Evolutionary conservation across 495 filamentous ascomycete species (phyloP).

Genomic region (Xylaria intraflava): DNA sequence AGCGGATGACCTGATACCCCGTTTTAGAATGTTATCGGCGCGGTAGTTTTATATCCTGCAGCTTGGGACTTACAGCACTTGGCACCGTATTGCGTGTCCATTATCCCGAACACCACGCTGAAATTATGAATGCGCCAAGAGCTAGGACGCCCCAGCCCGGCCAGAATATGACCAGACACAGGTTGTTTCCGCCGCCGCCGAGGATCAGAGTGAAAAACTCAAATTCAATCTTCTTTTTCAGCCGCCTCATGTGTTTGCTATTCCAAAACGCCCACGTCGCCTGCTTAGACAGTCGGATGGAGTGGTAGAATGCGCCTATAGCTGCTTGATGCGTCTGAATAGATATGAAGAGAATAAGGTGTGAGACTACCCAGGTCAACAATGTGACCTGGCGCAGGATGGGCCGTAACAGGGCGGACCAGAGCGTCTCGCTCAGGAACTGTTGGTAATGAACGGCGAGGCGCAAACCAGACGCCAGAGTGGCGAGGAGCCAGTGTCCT

Average conservation of each 20-base stretch:
- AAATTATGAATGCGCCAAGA: conserved; percentile 11
- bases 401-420: conserved; percentile 23
- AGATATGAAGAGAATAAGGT: conserved; percentile 15
- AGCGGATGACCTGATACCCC: neutral
- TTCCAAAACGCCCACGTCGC: conserved; percentile 24
- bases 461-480: neutral
- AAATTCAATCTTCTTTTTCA: conserved; percentile 37
- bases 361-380: conserved; percentile 13
- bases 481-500: neutral
- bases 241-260: conserved; percentile 16
- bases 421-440: conserved; percentile 14
- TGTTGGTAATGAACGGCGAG: conserved; percentile 28
- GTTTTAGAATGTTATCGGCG: neutral
- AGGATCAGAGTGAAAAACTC: conserved; percentile 40
- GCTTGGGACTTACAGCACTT: neutral
- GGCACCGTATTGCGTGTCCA: neutral
- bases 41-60: neutral
- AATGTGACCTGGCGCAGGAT: conserved; percentile 22
- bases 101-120: conserved; percentile 1
- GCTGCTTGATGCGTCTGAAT: conserved; percentile 13
- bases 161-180: conserved; percentile 43
- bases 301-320: conserved; percentile 7
- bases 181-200: conserved; percentile 30
- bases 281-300: neutral
- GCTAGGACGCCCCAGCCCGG: conserved; percentile 40